Conservation (phyloP, 768 basidiomycete genomes). For the Boletus patriciae region DNA sequence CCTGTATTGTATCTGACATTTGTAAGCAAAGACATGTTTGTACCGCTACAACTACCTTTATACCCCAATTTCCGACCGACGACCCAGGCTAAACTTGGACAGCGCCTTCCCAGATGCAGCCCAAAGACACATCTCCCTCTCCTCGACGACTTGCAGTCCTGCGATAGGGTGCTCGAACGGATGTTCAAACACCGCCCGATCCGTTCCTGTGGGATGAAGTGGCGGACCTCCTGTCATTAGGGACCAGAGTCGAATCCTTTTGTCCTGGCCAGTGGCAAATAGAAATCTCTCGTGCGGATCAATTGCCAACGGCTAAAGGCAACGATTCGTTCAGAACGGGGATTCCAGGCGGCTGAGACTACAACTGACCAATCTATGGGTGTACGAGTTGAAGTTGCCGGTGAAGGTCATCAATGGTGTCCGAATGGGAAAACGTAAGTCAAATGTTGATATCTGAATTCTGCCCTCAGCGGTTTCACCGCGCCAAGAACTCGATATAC, state of each 20-base stretch:
- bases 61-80: constrained; percentile 19
- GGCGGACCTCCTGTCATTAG: constrained; percentile 48
- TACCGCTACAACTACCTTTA: background rate
- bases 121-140: constrained; percentile 50
- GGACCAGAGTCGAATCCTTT: constrained; percentile 67
- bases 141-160: constrained; percentile 51
- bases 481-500: constrained; percentile 18
- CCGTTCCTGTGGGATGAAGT: constrained; percentile 16
- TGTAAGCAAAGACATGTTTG: constrained; percentile 1
- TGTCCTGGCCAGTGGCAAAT: constrained; percentile 70
- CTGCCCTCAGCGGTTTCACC: background rate
- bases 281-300: constrained; percentile 59
- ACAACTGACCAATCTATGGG: constrained; percentile 48
- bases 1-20: constrained; percentile 5
- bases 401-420: constrained; percentile 48
- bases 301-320: constrained; percentile 55
- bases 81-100: constrained; percentile 52
- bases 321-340: constrained; percentile 4
- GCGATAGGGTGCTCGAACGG: constrained; percentile 40
- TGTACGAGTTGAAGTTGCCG: constrained; percentile 61
- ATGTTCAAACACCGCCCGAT: constrained; percentile 34
- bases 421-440: constrained; percentile 54
- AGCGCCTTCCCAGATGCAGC: constrained; percentile 46
- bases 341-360: background rate
- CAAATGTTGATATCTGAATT: constrained; percentile 56